These are phyloP conservation scores for Cladobotryum protrusum DNA, from an alignment of 2,329 filamentous ascomycete species.

Conservation along the genomic window DNA sequence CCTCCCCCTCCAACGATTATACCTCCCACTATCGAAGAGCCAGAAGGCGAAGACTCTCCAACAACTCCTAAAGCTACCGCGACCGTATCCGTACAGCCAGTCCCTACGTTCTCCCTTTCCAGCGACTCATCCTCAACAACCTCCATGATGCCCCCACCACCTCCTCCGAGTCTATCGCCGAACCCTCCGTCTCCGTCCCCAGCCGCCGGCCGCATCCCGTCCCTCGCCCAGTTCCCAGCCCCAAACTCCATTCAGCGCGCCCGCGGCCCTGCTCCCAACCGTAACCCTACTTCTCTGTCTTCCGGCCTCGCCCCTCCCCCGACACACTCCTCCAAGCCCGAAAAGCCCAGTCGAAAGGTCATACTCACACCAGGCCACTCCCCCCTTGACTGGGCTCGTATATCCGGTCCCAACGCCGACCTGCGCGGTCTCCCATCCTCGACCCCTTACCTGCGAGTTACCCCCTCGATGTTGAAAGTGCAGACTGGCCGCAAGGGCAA, in stretches of 20 bases:
- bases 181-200: slow-evolving; percentile 5
- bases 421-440: slow-evolving; percentile 55
- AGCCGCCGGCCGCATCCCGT: slow-evolving; percentile 24
- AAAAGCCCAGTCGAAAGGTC: slow-evolving; percentile 62
- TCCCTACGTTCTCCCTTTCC: slow-evolving; percentile 42
- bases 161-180: slow-evolving; percentile 14
- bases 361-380: slow-evolving; percentile 85
- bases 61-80: slow-evolving; percentile 46
- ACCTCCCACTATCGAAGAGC: slow-evolving; percentile 18
- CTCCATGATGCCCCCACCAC: slow-evolving; percentile 27
- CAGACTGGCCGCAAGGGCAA: slow-evolving; percentile 78
- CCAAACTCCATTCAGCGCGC: slow-evolving; percentile 47
- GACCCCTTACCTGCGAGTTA: slow-evolving; percentile 62
- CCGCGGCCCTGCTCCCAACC: slow-evolving; percentile 36
- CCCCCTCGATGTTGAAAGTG: slow-evolving; percentile 69
- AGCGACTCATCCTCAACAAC: slow-evolving; percentile 12
- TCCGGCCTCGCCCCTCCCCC: slow-evolving; percentile 51
- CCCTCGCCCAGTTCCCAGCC: slow-evolving; percentile 43
- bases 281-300: slow-evolving; percentile 22
- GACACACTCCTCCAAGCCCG: slow-evolving; percentile 44
- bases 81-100: slow-evolving; percentile 17
- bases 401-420: slow-evolving; percentile 58
- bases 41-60: slow-evolving; percentile 30
- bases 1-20: slow-evolving; percentile 28
- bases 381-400: slow-evolving; percentile 89